Percentiles rank a stretch among this genome's conserved stretches.
Conservation (phyloP, 768 basidiomycete species). For the Suillus luteus region DNA sequence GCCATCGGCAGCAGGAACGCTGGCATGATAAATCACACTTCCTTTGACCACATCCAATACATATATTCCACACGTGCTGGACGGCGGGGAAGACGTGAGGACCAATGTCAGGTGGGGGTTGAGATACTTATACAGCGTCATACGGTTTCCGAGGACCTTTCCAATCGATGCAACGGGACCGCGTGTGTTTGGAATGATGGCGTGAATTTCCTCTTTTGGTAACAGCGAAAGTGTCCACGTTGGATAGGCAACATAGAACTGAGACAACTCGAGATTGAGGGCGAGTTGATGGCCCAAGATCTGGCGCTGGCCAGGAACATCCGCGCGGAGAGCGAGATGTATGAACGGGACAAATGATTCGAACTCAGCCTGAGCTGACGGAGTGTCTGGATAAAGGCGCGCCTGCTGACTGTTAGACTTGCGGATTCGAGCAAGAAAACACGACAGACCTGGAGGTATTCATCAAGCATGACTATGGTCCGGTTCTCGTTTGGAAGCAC, state of each 20-base stretch:
- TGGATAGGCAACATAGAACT: conserved; percentile 52
- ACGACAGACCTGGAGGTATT: conserved; percentile 67
- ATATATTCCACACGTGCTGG: conserved; percentile 60
- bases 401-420: conserved; percentile 39
- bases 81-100: conserved; percentile 45
- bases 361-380: conserved; percentile 46
- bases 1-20: conserved; percentile 46
- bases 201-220: conserved; percentile 56
- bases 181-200: conserved; percentile 48
- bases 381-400: conserved; percentile 67
- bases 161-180: conserved; percentile 76
- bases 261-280: conserved; percentile 43
- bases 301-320: conserved; percentile 41
- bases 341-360: conserved; percentile 44
- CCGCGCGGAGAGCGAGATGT: conserved; percentile 58
- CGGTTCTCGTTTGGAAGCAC: conserved; percentile 48
- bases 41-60: conserved; percentile 84
- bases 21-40: conserved; percentile 65
- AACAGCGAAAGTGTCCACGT: conserved; percentile 68
- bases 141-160: conserved; percentile 83
- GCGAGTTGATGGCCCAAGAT: conserved; percentile 61
- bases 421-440: not conserved
- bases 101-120: conserved; percentile 78
- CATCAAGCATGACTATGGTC: conserved; percentile 68
- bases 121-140: conserved; percentile 92